Evolutionary conservation across 1,284 basidiomycete species (phyloP), one percentile per base, ranked within the genome.

Genomic region (Hypsizygus ulmarius): DNA sequence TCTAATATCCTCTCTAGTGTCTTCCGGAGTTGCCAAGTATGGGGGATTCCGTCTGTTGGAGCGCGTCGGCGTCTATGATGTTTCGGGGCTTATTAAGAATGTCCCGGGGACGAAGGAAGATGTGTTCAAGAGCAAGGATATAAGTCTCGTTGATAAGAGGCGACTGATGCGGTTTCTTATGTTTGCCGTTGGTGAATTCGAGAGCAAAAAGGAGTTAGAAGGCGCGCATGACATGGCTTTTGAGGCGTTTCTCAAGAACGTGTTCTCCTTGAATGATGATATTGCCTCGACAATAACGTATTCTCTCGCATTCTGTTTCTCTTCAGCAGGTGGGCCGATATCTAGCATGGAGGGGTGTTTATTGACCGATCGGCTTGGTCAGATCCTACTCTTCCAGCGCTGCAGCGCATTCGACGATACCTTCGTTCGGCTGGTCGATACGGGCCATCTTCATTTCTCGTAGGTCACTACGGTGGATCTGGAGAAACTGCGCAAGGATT

Each of bases 401-500:
- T 97, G 2, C 64, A 66, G 18, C 81, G 93, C 8, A 70, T 93
- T 14, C 78, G 84, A 10, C 69, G 74, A 25, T 93, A 92, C 62
- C 75, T 98, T 16, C 80, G 75, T 34, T 91, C 93, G 1, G 71
- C 85, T 10, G 95, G 96, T 1, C 77, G 90, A 27, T 98, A 97
- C 61, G 96, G 96, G 5, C 70, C 89, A 8, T 93, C 91, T 0
- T 85, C 96, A 0, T 98, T 95, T 68, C 79, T 99, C 11, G 78
- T 98, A 3, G 93, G 92, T 0, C 94, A 97, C 59, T 98, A 97
- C 63, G 96, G 96, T 25, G 93, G 94, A 3, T 74, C 86, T 0
- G 93, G 94, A 2, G 94, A 97, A 61, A 82, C 96, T n/a, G 79
- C 89, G 0, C 93, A 97, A 66, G 93, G 92, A 0, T 97, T 95